Percentiles rank a stretch among this genome's conserved stretches.
These are phyloP conservation scores for Magnaporthiopsis incrustans DNA, from an alignment of 2,329 filamentous ascomycete species.

Conservation along the genomic window DNA sequence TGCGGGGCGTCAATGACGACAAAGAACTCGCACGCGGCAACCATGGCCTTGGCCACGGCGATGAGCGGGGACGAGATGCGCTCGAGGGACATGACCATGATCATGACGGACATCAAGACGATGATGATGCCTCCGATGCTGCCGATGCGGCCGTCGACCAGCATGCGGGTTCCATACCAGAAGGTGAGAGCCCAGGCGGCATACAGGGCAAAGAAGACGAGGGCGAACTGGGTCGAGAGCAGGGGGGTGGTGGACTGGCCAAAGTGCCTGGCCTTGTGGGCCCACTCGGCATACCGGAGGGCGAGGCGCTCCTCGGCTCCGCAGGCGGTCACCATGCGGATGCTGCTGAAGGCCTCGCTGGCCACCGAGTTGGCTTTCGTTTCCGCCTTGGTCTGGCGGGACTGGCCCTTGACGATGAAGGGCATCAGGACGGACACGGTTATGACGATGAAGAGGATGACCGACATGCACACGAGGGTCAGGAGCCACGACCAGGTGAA, in stretches of 20 bases:
- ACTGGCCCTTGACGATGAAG: conserved; percentile 45
- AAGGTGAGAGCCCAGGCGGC: conserved; percentile 49
- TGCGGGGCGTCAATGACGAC: conserved; percentile 41
- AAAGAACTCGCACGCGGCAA: conserved; percentile 51
- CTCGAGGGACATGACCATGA: conserved; percentile 48
- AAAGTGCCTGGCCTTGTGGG: conserved; percentile 43
- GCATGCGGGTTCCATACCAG: conserved; percentile 52
- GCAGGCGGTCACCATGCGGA: conserved; percentile 56
- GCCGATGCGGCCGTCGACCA: conserved; percentile 35
- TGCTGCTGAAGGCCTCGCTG: conserved; percentile 50
- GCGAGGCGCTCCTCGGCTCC: conserved; percentile 49
- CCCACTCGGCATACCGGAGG: conserved; percentile 44
- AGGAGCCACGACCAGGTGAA: conserved; percentile 51
- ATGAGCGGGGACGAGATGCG: conserved; percentile 50
- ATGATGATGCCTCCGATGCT: conserved; percentile 47
- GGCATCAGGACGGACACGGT: conserved; percentile 42
- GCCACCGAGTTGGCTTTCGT: conserved; percentile 51
- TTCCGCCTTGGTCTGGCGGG: conserved; percentile 40
- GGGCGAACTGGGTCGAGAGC: conserved; percentile 42
- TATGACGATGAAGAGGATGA: conserved; percentile 47
- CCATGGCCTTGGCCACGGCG: conserved; percentile 48
- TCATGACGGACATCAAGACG: conserved; percentile 50
- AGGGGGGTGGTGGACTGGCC: conserved; percentile 42
- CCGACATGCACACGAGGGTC: conserved; percentile 49
- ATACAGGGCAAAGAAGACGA: conserved; percentile 47